Percentiles rank a stretch among this genome's conserved stretches.
phyloP scores from a whole-genome alignment of 2,329 filamentous ascomycete genomes.

The Juglanconis sp. region DNA sequence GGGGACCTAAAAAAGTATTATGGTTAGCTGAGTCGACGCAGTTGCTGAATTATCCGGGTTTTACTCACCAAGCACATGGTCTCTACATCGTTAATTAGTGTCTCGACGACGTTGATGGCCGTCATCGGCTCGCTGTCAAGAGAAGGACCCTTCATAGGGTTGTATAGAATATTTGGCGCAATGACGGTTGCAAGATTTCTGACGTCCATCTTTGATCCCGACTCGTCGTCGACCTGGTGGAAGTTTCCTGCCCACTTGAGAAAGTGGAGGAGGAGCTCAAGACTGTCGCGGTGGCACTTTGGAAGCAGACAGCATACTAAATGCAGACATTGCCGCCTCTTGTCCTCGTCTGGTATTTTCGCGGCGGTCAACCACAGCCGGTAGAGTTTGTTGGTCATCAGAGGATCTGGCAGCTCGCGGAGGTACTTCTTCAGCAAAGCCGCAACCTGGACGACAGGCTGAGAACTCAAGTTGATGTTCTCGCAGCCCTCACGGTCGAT shows the following conservation, averaged over 20 bases:
- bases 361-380: conserved; percentile 85
- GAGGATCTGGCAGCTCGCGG: conserved; percentile 86
- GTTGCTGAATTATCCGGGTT: neutral
- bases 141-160: conserved; percentile 59
- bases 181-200: conserved; percentile 97
- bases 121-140: conserved; percentile 87
- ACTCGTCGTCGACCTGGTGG: conserved; percentile 94
- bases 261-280: conserved; percentile 95
- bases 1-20: conserved; percentile 63
- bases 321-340: conserved; percentile 81
- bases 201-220: conserved; percentile 97
- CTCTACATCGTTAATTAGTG: conserved; percentile 88
- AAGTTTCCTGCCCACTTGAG: conserved; percentile 97
- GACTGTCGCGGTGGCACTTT: conserved; percentile 85
- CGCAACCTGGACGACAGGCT: conserved; percentile 90
- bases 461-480: conserved; percentile 78
- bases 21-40: conserved; percentile 21
- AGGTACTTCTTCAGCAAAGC: conserved; percentile 94
- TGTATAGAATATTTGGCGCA: conserved; percentile 88
- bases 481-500: conserved; percentile 86
- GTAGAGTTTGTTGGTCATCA: conserved; percentile 94
- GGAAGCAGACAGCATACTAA: conserved; percentile 88
- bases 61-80: conserved; percentile 89
- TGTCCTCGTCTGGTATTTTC: conserved; percentile 79
- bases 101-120: conserved; percentile 89